phyloP scores from a whole-genome alignment of 2,329 filamentous ascomycete species.

The Dendrostoma leiphaemia region DNA sequence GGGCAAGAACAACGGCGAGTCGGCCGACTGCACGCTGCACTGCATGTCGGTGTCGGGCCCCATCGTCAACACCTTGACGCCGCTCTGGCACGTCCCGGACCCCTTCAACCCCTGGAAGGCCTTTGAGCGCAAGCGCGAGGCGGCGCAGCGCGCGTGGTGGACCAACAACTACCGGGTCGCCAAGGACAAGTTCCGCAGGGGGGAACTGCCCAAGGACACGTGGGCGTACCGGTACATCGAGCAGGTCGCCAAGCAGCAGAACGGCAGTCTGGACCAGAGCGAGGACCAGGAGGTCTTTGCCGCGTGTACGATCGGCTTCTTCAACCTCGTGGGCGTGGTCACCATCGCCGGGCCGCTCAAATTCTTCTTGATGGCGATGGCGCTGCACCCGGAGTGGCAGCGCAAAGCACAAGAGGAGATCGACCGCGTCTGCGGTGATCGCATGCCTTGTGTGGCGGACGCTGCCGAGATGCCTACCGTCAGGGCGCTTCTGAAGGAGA shows the following conservation, averaged over 20 bases:
- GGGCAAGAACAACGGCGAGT: conserved; percentile 43
- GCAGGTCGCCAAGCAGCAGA: conserved; percentile 38
- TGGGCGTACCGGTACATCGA: conserved; percentile 49
- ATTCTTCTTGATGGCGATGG: conserved; percentile 53
- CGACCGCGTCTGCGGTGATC: conserved; percentile 52
- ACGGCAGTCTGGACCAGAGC: conserved; percentile 37
- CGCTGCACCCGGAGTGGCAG: conserved; percentile 51
- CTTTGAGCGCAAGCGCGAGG: conserved; percentile 42
- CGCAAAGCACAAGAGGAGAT: conserved; percentile 54
- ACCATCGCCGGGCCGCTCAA: conserved; percentile 48
- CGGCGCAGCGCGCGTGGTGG: conserved; percentile 45
- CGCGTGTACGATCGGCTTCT: conserved; percentile 50
- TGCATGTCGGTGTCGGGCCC: conserved; percentile 53
- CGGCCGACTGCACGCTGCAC: conserved; percentile 44
- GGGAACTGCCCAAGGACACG: conserved; percentile 42
- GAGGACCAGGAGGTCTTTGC: conserved; percentile 44
- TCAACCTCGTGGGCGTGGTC: conserved; percentile 49
- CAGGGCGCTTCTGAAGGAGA: conserved; percentile 56
- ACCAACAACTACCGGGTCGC: conserved; percentile 38
- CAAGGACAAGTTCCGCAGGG: conserved; percentile 38
- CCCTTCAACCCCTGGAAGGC: conserved; percentile 47
- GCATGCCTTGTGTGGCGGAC: conserved; percentile 50
- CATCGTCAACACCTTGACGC: conserved; percentile 48
- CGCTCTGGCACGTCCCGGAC: conserved; percentile 44
- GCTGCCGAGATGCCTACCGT: conserved; percentile 50